Evolutionary conservation across 2,329 filamentous ascomycete genomes (phyloP).

Genomic region (Dactylellina sp.): DNA sequence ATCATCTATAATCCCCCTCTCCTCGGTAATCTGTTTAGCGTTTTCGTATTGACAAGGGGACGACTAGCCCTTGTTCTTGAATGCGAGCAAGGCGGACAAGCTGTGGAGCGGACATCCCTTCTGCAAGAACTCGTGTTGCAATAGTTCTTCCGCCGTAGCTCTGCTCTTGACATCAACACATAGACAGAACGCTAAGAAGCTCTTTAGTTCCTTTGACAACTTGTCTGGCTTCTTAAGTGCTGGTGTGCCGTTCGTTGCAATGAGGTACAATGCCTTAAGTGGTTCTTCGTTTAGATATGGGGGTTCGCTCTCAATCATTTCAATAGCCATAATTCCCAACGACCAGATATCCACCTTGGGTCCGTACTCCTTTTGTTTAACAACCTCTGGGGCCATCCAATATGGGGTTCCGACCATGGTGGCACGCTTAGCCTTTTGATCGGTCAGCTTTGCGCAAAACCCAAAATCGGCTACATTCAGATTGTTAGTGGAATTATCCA

Average conservation of each 20-base stretch:
- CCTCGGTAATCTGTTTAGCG: not conserved
- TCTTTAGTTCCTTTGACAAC: conserved; percentile 96
- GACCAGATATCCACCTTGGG: conserved; percentile 99
- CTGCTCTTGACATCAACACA: conserved; percentile 96
- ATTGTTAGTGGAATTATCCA: conserved; percentile 22
- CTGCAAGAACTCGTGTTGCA: conserved; percentile 93
- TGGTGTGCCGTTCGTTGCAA: conserved; percentile 96
- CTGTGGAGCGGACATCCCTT: conserved; percentile 86
- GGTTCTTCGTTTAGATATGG: conserved; percentile 98
- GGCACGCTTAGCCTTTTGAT: conserved; percentile 94
- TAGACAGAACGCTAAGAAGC: conserved; percentile 93
- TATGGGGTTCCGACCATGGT: conserved; percentile 99
- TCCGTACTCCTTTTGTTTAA: conserved; percentile 99
- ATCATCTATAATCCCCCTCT: not conserved
- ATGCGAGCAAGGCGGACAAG: conserved; percentile 86
- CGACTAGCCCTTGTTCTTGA: conserved; percentile 70
- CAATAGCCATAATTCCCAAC: conserved; percentile 98
- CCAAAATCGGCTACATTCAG: conserved; percentile 86
- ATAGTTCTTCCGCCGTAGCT: conserved; percentile 87
- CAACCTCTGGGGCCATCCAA: conserved; percentile 99
- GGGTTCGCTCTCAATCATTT: conserved; percentile 99
- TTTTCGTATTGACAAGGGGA: not conserved
- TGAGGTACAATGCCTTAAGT: conserved; percentile 94
- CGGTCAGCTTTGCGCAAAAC: conserved; percentile 98
- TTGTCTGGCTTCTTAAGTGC: conserved; percentile 98